Base-by-base conservation (phyloP, 257 asterid species). In the Rhazya stricta region DNA sequence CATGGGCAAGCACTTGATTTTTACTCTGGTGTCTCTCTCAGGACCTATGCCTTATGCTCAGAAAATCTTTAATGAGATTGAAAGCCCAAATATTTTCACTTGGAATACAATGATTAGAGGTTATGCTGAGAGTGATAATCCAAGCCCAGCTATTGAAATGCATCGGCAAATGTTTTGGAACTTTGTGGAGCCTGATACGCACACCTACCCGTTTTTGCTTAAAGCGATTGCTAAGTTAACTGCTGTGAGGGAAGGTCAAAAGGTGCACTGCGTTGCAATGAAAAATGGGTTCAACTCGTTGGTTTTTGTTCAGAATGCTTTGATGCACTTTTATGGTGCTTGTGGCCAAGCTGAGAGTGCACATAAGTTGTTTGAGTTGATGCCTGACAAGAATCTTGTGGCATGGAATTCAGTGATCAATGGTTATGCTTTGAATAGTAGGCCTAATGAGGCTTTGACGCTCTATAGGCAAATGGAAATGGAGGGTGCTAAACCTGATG, bases 91-190 rank as follows among this genome's bases (percentile, higher is more conserved):
- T 78, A 79, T 92, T 1, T 92, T 92, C 80, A 88, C 95, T 57
- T 92, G 93, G 93, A 89, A 88, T 32, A 90, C 96, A 5, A 87
- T 92, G 89, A 87, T 92, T 80, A 85, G 95, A 81, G 96, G 96
- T 54, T 90, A 92, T 69, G 96, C 97, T 1, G 97, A 92, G 87
- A 86, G 93, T 70, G 87, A 80, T 3, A 85, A 90, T 79, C 95
- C 97, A 3, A 54, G 82, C 60, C 88, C 91, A 29, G 97, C 96
- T 25, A 45, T 90, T 69, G 84, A 73, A 41, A 65, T 92, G 12
- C 91, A 85, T 83, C 83, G 63, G 5, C 65, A 66, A 41, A 69
- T 92, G 81, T 85, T 86, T 56, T 36, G 61, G 58, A 76, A 81
- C 34, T 76, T 79, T 9, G 85, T 80, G 60, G 73, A 50, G 34